A percentile compares a stretch with the other conserved stretches of the same genome.
Evolutionary conservation across 192 early-diverging fungal genomes (phyloP).

Genomic region (Ambispora gerdemannii): DNA sequence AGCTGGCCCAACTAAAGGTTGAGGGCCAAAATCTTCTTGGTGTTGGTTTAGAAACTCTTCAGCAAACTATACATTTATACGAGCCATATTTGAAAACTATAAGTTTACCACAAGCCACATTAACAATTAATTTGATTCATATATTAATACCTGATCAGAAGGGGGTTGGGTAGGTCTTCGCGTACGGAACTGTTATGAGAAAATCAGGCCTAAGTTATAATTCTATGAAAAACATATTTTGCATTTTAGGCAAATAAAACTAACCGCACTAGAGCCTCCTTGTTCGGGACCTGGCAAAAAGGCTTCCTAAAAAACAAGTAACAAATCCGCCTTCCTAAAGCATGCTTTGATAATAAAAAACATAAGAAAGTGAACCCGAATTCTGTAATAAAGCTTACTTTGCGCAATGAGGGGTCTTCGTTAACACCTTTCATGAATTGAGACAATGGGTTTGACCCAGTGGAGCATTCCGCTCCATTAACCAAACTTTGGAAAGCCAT

Average conservation of each 20-base stretch:
- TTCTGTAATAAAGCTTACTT: slow-evolving; percentile 40
- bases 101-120: not conserved
- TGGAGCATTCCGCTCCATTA: slow-evolving; percentile 66
- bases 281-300: not conserved
- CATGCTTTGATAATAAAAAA: too few species aligned
- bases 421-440: slow-evolving; percentile 80
- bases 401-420: slow-evolving; percentile 71
- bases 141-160: not conserved
- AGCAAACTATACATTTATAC: slow-evolving; percentile 5
- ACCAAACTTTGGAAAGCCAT: slow-evolving; percentile 41
- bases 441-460: slow-evolving; percentile 68
- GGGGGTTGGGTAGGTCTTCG: not conserved
- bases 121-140: not conserved
- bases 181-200: slow-evolving; percentile 20
- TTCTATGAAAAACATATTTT: not conserved
- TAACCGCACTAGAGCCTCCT: slow-evolving; percentile 10
- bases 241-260: not conserved
- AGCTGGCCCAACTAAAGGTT: not conserved
- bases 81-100: not conserved
- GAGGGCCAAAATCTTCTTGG: not conserved
- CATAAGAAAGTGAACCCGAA: not conserved
- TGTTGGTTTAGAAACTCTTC: slow-evolving; percentile 20
- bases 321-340: too few species aligned
- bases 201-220: not conserved
- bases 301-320: not conserved